Evolutionary conservation across 805 yeast species (phyloP).

Genomic region (Hanseniaspora valbyensis): DNA sequence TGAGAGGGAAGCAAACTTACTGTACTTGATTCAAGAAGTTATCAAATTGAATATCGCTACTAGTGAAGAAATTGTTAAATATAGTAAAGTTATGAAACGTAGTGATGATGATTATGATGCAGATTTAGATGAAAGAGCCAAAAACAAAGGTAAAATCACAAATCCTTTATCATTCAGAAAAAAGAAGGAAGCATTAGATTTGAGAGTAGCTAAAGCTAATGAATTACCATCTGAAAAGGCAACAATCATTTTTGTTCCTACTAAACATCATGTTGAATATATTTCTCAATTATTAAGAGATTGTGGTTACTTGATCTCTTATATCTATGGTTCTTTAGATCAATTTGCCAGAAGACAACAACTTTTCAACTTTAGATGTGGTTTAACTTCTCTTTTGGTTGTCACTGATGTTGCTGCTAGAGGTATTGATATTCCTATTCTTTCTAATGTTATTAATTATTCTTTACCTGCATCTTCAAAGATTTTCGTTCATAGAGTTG

Average conservation of each 20-base stretch:
- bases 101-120: conserved; percentile 38
- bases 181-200: conserved; percentile 25
- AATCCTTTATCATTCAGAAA: conserved; percentile 32
- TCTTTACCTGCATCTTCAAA: conserved; percentile 87
- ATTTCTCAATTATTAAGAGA: conserved; percentile 56
- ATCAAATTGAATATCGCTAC: conserved; percentile 77
- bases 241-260: conserved; percentile 89
- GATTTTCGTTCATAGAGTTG: conserved; percentile 92
- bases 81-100: conserved; percentile 38
- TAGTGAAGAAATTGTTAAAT: conserved; percentile 40
- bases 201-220: conserved; percentile 61
- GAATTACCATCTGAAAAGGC: conserved; percentile 76
- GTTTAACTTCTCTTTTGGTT: conserved; percentile 73
- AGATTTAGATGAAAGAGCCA: conserved; percentile 35
- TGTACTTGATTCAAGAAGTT: conserved; percentile 67
- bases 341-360: conserved; percentile 91
- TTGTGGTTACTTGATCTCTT: conserved; percentile 78
- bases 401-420: conserved; percentile 98
- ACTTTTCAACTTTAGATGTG: conserved; percentile 70
- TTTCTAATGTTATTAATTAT: conserved; percentile 88
- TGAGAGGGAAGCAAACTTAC: conserved; percentile 81
- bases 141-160: conserved; percentile 25
- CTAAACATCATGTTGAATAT: conserved; percentile 96
- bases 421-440: conserved; percentile 95
- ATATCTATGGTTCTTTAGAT: conserved; percentile 87